phyloP scores from a whole-genome alignment of 495 filamentous ascomycete genomes.

The Aspergillus coremiiformis region DNA sequence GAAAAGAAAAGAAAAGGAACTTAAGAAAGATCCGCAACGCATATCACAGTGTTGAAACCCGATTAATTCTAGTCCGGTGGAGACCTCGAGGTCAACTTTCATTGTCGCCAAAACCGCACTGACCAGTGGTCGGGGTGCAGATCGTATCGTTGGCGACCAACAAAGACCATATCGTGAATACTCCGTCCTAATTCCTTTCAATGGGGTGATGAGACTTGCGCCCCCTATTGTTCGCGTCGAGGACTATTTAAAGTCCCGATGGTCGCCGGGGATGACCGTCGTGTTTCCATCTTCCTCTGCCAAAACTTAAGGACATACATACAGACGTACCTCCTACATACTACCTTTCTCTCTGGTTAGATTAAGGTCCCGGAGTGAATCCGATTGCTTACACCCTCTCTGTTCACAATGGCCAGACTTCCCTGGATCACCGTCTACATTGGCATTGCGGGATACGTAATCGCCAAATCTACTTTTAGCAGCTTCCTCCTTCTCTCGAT shows the following conservation, averaged over 20 bases:
- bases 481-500: constrained; percentile 20
- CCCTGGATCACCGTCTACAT: constrained; percentile 18
- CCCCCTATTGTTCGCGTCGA: neutral
- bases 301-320: too few relatives aligned
- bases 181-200: too few relatives aligned
- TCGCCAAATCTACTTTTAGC: constrained; percentile 22
- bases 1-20: too few relatives aligned
- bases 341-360: neutral
- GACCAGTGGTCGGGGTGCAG: neutral
- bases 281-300: neutral
- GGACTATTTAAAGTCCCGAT: neutral
- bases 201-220: neutral
- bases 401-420: constrained; percentile 7
- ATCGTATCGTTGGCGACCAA: neutral
- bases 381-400: too few relatives aligned
- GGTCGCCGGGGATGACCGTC: neutral
- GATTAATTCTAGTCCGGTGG: neutral
- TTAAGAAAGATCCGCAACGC: neutral
- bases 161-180: neutral
- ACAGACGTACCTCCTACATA: too few relatives aligned
- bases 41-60: neutral
- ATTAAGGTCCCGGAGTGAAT: neutral
- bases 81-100: neutral
- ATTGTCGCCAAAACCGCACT: neutral
- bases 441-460: constrained; percentile 23